These are phyloP conservation scores for Cytidiella melzeri DNA, from an alignment of 768 basidiomycete genomes.

Conservation along the genomic window DNA sequence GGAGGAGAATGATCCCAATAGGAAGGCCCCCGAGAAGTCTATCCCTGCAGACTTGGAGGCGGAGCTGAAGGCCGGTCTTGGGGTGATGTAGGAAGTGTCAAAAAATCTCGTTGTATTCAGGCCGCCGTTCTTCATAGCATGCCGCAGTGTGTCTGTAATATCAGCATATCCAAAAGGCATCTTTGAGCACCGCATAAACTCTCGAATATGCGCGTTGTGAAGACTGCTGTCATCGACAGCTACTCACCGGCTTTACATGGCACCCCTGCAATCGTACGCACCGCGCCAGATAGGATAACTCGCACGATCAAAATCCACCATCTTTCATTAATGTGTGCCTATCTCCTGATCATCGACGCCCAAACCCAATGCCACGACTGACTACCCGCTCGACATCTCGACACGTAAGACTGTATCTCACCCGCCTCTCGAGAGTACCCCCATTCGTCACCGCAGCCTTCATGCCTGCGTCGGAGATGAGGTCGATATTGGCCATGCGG, in stretches of 20 bases:
- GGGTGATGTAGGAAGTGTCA: conserved; percentile 39
- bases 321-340: too few relatives aligned
- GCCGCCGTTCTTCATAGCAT: background rate
- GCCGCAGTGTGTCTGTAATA: background rate
- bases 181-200: too few relatives aligned
- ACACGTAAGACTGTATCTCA: conserved; percentile 81
- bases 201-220: too few relatives aligned
- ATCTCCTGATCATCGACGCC: conserved; percentile 10
- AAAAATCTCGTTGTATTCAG: background rate
- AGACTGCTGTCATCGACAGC: too few relatives aligned
- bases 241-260: too few relatives aligned
- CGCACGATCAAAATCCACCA: too few relatives aligned
- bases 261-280: too few relatives aligned
- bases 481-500: conserved; percentile 51
- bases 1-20: conserved; percentile 36
- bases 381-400: conserved; percentile 69
- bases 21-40: conserved; percentile 19
- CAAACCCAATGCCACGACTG: conserved; percentile 1
- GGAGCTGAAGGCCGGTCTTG: conserved; percentile 61
- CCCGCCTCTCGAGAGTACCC: conserved; percentile 47
- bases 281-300: too few relatives aligned
- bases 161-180: background rate
- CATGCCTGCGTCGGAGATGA: conserved; percentile 38
- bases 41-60: conserved; percentile 37
- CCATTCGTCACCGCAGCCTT: conserved; percentile 38